Evolutionary conservation across 2,329 filamentous ascomycete species (phyloP).

Genomic region (Cladosporium austrohemisphaericum): DNA sequence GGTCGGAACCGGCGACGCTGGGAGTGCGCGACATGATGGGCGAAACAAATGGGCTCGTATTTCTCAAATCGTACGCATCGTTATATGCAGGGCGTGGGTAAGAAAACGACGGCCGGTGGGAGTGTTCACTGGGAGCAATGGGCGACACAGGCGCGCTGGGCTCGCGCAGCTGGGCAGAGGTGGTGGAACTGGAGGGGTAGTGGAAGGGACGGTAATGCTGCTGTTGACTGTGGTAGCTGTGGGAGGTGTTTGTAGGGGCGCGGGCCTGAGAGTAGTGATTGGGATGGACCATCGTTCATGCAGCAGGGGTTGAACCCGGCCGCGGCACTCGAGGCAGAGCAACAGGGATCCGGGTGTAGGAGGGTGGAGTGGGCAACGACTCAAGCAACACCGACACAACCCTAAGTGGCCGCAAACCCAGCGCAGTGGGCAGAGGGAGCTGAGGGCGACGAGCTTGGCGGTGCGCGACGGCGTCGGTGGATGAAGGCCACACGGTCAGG

Average conservation of each 20-base stretch:
- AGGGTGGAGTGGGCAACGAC: neutral
- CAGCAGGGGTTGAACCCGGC: too few relatives aligned
- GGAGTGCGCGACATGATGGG: conserved; percentile 25
- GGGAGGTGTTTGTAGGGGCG: neutral
- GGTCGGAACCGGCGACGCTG: conserved; percentile 23
- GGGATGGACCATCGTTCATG: conserved; percentile 2
- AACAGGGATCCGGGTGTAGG: conserved; percentile 4
- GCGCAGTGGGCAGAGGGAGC: neutral
- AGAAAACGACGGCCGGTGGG: neutral
- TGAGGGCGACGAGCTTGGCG: neutral
- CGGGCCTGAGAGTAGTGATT: neutral
- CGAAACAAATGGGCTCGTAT: conserved; percentile 18
- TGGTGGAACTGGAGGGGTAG: conserved; percentile 7
- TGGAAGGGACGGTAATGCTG: conserved; percentile 10
- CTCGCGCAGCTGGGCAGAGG: neutral
- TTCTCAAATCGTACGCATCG: conserved; percentile 9
- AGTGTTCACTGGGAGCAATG: neutral
- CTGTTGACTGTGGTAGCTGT: conserved; percentile 3
- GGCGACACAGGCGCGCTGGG: conserved; percentile 2
- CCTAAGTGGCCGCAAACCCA: neutral
- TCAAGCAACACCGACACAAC: conserved; percentile 10
- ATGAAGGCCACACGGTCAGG: neutral
- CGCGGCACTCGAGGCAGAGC: too few relatives aligned
- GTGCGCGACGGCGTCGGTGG: neutral
- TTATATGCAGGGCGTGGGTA: neutral